These are phyloP conservation scores for Withania somnifera DNA, from an alignment of 305 asterid species.

Conservation along the genomic window DNA sequence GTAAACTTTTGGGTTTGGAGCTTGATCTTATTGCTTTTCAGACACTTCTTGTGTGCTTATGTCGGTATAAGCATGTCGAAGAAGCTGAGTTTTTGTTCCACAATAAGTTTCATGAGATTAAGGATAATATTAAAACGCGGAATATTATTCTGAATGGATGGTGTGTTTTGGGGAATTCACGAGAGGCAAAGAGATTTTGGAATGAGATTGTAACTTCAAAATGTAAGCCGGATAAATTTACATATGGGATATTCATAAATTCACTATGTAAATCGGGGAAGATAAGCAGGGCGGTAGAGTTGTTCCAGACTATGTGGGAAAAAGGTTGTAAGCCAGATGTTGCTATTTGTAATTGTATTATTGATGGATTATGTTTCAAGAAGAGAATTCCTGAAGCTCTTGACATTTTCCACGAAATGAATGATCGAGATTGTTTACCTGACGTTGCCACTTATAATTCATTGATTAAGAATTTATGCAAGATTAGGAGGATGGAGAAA, in stretches of 20 bases:
- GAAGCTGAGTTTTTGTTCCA: conserved; percentile 56
- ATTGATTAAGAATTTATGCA: conserved; percentile 54
- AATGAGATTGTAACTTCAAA: conserved; percentile 42
- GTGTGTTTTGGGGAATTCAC: conserved; percentile 66
- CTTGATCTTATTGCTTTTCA: conserved; percentile 52
- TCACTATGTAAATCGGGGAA: conserved; percentile 57
- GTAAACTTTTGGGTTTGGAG: conserved; percentile 35
- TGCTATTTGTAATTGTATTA: conserved; percentile 56
- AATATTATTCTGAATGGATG: conserved; percentile 73
- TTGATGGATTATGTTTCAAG: conserved; percentile 81
- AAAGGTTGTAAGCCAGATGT: conserved; percentile 47
- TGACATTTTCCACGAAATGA: conserved; percentile 43
- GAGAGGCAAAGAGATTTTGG: conserved; percentile 77
- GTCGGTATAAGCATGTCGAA: conserved; percentile 76
- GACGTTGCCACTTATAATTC: conserved; percentile 55
- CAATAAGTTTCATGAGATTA: conserved; percentile 26
- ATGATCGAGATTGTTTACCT: conserved; percentile 30
- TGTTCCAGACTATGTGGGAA: conserved; percentile 65
- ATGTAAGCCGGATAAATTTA: conserved; percentile 45
- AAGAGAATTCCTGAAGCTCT: conserved; percentile 76
- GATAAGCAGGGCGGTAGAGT: conserved; percentile 36
- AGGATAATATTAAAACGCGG: conserved; percentile 52
- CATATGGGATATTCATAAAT: conserved; percentile 58
- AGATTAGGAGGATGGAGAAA: conserved; percentile 50
- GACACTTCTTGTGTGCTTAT: conserved; percentile 48